Evolutionary conservation across 2,329 filamentous ascomycete species (phyloP).

Genomic region (Aspergillus fischeri): DNA sequence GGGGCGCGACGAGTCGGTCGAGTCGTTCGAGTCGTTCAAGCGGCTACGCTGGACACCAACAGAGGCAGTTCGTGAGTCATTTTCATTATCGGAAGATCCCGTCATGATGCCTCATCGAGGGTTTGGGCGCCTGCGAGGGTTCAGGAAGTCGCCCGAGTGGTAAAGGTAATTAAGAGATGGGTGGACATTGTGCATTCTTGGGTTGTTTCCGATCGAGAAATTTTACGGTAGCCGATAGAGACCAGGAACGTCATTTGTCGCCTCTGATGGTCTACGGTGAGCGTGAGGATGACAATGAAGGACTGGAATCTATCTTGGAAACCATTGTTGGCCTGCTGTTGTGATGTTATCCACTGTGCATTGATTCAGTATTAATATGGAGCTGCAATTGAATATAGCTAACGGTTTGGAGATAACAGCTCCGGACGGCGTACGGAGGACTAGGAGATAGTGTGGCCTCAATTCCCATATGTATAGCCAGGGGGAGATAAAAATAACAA

Average conservation of each 20-base stretch:
- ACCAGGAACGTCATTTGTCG: constrained; percentile 9
- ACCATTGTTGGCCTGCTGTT: not conserved
- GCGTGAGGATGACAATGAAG: not conserved
- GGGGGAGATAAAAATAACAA: not conserved
- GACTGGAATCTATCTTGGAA: not conserved
- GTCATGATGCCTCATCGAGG: constrained; percentile 17
- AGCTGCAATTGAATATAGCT: not conserved
- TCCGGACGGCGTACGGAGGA: not conserved
- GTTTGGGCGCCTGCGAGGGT: not conserved
- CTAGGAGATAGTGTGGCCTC: not conserved
- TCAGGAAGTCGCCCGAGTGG: not conserved
- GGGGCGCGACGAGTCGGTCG: constrained; percentile 21
- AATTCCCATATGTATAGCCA: not conserved
- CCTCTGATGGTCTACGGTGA: not conserved
- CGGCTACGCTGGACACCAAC: constrained; percentile 38
- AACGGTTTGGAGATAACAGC: not conserved
- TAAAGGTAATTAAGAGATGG: not conserved
- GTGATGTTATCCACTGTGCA: not conserved
- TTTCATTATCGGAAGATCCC: constrained; percentile 29
- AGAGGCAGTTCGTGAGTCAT: constrained; percentile 45
- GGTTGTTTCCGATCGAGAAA: constrained; percentile 10
- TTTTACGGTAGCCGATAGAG: constrained; percentile 20
- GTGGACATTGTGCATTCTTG: not conserved
- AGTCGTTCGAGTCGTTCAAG: constrained; percentile 10
- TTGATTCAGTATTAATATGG: not conserved